Conservation (phyloP, 2,329 filamentous ascomycete genomes). For the Alternaria solani region DNA sequence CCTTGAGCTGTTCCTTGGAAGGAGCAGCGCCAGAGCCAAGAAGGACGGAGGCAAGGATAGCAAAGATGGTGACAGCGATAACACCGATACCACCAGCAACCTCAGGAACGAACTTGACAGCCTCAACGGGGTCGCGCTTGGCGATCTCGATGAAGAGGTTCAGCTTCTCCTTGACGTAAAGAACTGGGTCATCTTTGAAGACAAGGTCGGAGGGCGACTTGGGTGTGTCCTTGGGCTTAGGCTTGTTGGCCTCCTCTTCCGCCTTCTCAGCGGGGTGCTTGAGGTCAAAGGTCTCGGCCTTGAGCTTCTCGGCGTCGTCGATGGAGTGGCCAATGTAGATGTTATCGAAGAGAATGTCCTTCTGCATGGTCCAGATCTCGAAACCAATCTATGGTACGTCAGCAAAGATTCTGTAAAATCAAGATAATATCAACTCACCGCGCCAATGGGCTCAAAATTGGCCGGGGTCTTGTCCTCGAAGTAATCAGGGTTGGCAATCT, state of each 20-base stretch:
- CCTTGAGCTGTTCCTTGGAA: slow-evolving; percentile 72
- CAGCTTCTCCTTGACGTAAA: slow-evolving; percentile 89
- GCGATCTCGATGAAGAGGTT: slow-evolving; percentile 88
- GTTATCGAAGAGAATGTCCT: slow-evolving; percentile 98
- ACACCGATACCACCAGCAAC: slow-evolving; percentile 82
- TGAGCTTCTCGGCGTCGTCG: slow-evolving; percentile 88
- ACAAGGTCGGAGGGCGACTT: slow-evolving; percentile 78
- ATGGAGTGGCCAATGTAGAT: slow-evolving; percentile 99
- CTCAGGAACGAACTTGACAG: slow-evolving; percentile 89
- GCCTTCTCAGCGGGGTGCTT: slow-evolving; percentile 87
- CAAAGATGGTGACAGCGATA: slow-evolving; percentile 72
- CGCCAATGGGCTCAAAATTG: slow-evolving; percentile 98
- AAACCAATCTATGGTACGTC: slow-evolving; percentile 77
- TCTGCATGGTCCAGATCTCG: slow-evolving; percentile 99
- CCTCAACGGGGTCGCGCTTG: slow-evolving; percentile 82
- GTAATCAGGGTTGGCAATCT: slow-evolving; percentile 96
- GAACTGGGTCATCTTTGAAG: slow-evolving; percentile 90
- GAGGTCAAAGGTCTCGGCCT: slow-evolving; percentile 86
- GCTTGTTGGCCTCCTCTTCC: slow-evolving; percentile 79
- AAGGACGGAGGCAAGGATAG: slow-evolving; percentile 73
- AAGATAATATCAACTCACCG: slow-evolving; percentile 68
- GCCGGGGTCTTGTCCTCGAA: slow-evolving; percentile 96
- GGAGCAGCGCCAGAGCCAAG: slow-evolving; percentile 69
- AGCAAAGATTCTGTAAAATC: slow-evolving; percentile 13
- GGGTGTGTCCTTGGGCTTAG: slow-evolving; percentile 72